Evolutionary conservation across 257 asterid species (phyloP).

Genomic region (Petunia axillaris): DNA sequence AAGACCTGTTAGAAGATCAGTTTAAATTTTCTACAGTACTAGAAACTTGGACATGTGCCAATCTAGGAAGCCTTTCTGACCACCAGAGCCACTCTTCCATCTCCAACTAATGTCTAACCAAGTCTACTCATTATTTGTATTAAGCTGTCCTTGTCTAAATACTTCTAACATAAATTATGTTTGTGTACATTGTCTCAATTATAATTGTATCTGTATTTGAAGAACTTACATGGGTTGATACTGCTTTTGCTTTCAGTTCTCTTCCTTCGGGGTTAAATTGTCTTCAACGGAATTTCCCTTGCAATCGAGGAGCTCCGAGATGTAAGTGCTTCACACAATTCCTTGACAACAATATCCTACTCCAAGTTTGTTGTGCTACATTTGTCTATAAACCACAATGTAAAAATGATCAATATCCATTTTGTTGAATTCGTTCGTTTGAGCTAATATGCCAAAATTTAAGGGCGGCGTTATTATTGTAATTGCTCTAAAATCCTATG

Average conservation of each 20-base stretch:
- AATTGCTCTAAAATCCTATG: no score
- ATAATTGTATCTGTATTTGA: neutral
- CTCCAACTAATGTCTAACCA: no score
- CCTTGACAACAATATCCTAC: neutral
- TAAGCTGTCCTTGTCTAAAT: no score
- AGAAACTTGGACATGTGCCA: no score
- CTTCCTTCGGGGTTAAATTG: conserved; percentile 64
- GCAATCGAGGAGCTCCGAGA: conserved; percentile 56
- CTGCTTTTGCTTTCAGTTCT: conserved; percentile 39
- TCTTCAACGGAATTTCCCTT: conserved; percentile 72
- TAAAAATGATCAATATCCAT: neutral
- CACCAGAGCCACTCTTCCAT: no score
- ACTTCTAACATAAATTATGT: no score
- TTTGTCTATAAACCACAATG: neutral
- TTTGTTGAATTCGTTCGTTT: neutral
- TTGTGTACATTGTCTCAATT: neutral
- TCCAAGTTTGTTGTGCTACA: conserved; percentile 6
- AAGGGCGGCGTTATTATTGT: no score
- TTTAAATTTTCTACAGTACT: no score
- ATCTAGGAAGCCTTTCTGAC: no score
- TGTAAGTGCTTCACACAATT: conserved; percentile 44
- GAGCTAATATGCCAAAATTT: neutral
- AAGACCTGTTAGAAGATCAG: no score
- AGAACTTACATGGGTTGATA: neutral
- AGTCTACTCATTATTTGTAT: no score